Evolutionary conservation across 2,329 filamentous ascomycete genomes (phyloP), one percentile per base, ranked within the genome.

Genomic region (Didymosphaeria variabile): DNA sequence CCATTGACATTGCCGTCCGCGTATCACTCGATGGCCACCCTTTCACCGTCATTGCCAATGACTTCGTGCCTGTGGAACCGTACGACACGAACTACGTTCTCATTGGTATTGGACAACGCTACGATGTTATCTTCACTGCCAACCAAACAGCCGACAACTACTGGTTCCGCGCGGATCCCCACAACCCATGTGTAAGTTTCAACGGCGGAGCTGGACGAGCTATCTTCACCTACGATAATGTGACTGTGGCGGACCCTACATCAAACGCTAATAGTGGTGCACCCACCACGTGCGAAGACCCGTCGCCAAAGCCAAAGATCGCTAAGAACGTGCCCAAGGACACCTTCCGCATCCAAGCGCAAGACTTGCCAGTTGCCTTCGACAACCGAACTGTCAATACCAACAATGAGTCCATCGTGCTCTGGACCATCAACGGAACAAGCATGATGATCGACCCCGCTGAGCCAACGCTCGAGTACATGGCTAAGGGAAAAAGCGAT

Each of bases 401-500:
- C 2, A 67, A 74, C 10, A 68, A 70, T 26, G 50, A 69, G 55
- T 71, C 68, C 21, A 53, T 72, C 2, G 67, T 77, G 6, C 69
- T 75, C 2, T 77, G 74, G 74, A 75, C 72, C 29, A 64, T 77
- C 55, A 85, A 85, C 70, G 77, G 73, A 36, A 83, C 78, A 12
- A 80, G 80, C 9, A 79, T 86, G 71, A 59, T 62, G 6, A 75
- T 85, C 6, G 77, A 85, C 58, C 85, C 83, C 77, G 70, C 70
- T 9, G 69, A 83, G 53, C 84, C 85, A 6, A 85, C 83, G 0
- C 53, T 84, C 31, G 67, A 80, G 51, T 82, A 82, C 60, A 68
- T 83, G 45, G 71, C 79, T 19, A 69, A 81, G 38, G 68, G 71
- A 32, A 81, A 82, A 68, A 76, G 72, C 38, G 78, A 61, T 62